phyloP scores from a whole-genome alignment of 2,329 filamentous ascomycete species.

The Nigrograna mackinnonii region DNA sequence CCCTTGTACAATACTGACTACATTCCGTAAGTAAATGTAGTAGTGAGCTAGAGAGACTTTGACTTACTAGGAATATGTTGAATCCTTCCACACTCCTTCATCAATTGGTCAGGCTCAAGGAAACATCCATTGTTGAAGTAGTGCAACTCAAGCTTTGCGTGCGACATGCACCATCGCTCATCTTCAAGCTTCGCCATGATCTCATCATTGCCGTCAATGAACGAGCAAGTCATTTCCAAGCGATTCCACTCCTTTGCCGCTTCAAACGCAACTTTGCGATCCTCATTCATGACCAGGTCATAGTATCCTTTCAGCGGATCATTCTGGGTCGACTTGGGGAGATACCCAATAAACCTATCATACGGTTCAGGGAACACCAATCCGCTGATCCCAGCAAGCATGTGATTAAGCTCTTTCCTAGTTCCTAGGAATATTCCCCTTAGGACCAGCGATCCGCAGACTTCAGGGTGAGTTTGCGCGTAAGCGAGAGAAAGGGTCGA shows the following conservation, averaged over 20 bases:
- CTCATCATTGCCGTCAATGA: conserved; percentile 20
- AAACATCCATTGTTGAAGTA: conserved; percentile 48
- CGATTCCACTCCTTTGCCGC: conserved; percentile 42
- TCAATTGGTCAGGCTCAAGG: conserved; percentile 46
- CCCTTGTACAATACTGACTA: conserved; percentile 47
- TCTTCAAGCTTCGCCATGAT: conserved; percentile 30
- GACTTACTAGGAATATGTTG: conserved; percentile 34
- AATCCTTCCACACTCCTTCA: conserved; percentile 41
- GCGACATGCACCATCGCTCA: conserved; percentile 31
- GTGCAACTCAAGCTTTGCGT: conserved; percentile 49
- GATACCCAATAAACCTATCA: conserved; percentile 38
- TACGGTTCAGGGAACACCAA: conserved; percentile 46
- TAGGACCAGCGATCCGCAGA: conserved; percentile 44
- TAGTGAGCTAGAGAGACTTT: not conserved
- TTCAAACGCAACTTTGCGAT: conserved; percentile 26
- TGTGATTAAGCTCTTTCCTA: conserved; percentile 43
- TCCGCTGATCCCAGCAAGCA: conserved; percentile 27
- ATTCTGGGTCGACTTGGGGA: conserved; percentile 42
- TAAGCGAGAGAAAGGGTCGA: conserved; percentile 50
- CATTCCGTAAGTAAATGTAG: not conserved
- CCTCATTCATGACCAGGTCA: conserved; percentile 41
- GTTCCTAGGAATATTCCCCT: conserved; percentile 48
- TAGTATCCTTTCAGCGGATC: conserved; percentile 45
- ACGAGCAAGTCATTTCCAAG: conserved; percentile 38
- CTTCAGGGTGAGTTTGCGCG: conserved; percentile 46